Evolutionary conservation across 495 filamentous ascomycete species (phyloP).

Genomic region (Podospora bellae-mahoneyi): DNA sequence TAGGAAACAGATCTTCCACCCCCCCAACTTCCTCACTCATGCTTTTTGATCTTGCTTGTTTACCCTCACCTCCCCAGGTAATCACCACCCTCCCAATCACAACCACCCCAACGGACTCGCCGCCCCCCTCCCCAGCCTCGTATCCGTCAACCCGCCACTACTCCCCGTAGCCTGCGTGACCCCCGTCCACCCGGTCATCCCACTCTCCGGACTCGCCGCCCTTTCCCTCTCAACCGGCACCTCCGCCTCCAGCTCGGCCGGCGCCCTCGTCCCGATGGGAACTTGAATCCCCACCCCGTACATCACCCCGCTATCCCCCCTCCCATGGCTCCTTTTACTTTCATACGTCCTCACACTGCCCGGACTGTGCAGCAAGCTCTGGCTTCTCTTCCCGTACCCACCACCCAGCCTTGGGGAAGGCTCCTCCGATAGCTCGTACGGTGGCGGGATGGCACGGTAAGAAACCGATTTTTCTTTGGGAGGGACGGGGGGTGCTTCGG

Average conservation of each 20-base stretch:
- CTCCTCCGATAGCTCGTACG: conserved; percentile 25
- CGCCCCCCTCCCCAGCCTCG: background rate
- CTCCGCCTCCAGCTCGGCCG: conserved; percentile 22
- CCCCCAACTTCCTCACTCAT: too few species aligned
- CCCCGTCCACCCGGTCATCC: conserved; percentile 19
- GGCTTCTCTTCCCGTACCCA: conserved; percentile 7
- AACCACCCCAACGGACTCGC: background rate
- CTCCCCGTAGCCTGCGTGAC: background rate
- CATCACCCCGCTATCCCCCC: conserved; percentile 12
- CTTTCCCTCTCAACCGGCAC: conserved; percentile 13
- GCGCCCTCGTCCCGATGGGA: background rate
- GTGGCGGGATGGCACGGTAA: conserved; percentile 15
- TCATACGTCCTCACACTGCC: background rate
- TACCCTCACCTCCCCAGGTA: too few species aligned
- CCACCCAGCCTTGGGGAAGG: conserved; percentile 5
- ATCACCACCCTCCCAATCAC: background rate
- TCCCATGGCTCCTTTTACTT: background rate
- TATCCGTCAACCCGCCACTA: background rate
- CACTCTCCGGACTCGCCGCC: conserved; percentile 10
- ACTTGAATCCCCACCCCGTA: conserved; percentile 3
- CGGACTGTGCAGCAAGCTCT: conserved; percentile 7
- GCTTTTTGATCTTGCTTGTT: too few species aligned
- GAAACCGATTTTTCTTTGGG: conserved; percentile 23
- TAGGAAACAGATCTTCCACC: too few species aligned
- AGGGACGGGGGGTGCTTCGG: conserved; percentile 24